Percentiles rank a stretch among this genome's conserved stretches.
Evolutionary conservation across 2,329 filamentous ascomycete genomes (phyloP).

Genomic region (Talaromyces sp.): DNA sequence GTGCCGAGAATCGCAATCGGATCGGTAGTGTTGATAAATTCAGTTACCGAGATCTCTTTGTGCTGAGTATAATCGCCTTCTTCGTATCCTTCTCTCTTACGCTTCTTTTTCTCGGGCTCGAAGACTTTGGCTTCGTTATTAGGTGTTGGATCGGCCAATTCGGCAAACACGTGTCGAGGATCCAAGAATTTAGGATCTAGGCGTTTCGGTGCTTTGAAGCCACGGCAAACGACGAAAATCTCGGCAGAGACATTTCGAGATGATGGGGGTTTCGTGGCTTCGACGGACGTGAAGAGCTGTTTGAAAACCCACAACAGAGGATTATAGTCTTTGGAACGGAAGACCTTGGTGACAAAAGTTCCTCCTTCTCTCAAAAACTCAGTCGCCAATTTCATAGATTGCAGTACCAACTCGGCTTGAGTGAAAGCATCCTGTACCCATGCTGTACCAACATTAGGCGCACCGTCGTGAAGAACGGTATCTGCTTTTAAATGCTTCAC

Average conservation of each 20-base stretch:
- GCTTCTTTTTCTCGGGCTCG: slow-evolving; percentile 95
- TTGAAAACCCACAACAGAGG: slow-evolving; percentile 95
- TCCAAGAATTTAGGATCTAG: slow-evolving; percentile 93
- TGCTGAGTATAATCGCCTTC: slow-evolving; percentile 92
- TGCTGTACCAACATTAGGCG: slow-evolving; percentile 94
- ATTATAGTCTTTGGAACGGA: slow-evolving; percentile 96
- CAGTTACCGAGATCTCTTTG: slow-evolving; percentile 81
- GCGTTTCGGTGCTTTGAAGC: slow-evolving; percentile 90
- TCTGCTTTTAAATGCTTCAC: slow-evolving; percentile 96
- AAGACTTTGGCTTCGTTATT: slow-evolving; percentile 98
- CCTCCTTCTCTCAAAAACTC: slow-evolving; percentile 88
- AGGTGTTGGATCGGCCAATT: slow-evolving; percentile 76
- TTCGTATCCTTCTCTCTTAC: slow-evolving; percentile 95
- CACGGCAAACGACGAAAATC: slow-evolving; percentile 95
- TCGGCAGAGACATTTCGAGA: slow-evolving; percentile 95
- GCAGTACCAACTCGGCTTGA: slow-evolving; percentile 86
- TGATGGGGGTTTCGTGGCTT: slow-evolving; percentile 94
- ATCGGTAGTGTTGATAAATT: slow-evolving; percentile 90
- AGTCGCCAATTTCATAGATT: slow-evolving; percentile 87
- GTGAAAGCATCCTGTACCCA: slow-evolving; percentile 99
- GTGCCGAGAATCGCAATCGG: slow-evolving; percentile 87
- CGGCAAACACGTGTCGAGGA: slow-evolving; percentile 83
- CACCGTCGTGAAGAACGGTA: slow-evolving; percentile 92
- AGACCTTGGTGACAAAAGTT: slow-evolving; percentile 95
- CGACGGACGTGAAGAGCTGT: slow-evolving; percentile 89